Evolutionary conservation across 2,329 filamentous ascomycete genomes (phyloP).

Genomic region (Alternaria gaisen): DNA sequence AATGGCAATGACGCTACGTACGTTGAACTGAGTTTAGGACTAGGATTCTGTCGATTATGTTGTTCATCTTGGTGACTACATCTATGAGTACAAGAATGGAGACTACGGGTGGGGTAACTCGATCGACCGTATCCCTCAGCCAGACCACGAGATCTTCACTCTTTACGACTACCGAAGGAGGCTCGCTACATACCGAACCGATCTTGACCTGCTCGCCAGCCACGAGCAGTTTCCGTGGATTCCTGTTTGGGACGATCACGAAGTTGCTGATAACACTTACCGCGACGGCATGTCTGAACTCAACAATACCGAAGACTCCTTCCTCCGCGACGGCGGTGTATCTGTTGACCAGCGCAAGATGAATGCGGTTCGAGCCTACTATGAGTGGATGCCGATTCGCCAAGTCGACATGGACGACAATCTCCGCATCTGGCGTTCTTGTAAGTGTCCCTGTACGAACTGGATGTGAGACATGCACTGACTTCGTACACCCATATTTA

Average conservation of each 20-base stretch:
- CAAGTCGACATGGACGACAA: slow-evolving; percentile 57
- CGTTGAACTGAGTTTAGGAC: slow-evolving; percentile 14
- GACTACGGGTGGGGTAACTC: slow-evolving; percentile 48
- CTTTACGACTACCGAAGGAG: slow-evolving; percentile 57
- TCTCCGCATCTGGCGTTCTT: slow-evolving; percentile 54
- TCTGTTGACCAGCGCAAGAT: slow-evolving; percentile 57
- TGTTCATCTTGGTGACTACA: slow-evolving; percentile 55
- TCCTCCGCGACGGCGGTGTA: slow-evolving; percentile 51
- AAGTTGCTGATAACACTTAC: slow-evolving; percentile 54
- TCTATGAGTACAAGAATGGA: slow-evolving; percentile 54
- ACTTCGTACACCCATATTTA: too few species aligned
- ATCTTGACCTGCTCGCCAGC: slow-evolving; percentile 51
- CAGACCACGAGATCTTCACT: slow-evolving; percentile 51
- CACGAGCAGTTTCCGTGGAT: slow-evolving; percentile 56
- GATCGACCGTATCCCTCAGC: slow-evolving; percentile 43
- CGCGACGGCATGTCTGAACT: slow-evolving; percentile 52
- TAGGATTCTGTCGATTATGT: slow-evolving; percentile 56
- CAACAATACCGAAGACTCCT: slow-evolving; percentile 57
- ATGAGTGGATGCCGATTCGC: slow-evolving; percentile 57
- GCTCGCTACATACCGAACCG: slow-evolving; percentile 53
- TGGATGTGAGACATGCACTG: too few species aligned
- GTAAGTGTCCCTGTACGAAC: too few species aligned
- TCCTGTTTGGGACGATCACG: slow-evolving; percentile 57
- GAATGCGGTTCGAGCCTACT: slow-evolving; percentile 57
- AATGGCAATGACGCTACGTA: not conserved